Evolutionary conservation across 257 asterid genomes (phyloP).

Genomic region (Cruciata laevipes): DNA sequence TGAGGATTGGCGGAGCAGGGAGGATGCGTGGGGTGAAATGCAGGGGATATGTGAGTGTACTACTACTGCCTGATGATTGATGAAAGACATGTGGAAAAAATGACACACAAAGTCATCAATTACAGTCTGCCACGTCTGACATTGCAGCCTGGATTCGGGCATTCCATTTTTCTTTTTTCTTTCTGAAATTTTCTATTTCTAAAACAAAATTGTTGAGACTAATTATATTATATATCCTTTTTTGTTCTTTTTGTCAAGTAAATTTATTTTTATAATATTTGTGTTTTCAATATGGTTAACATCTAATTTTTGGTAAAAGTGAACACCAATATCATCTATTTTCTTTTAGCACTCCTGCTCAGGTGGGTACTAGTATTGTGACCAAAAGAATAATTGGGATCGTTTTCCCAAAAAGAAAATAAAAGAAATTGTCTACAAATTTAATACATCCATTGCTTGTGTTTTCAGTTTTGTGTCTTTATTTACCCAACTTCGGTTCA

Average conservation of each 20-base stretch:
- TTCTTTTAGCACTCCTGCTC: no score
- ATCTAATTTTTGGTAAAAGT: no score
- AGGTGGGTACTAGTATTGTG: no score
- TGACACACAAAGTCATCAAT: slow-evolving; percentile 8
- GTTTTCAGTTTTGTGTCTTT: not conserved
- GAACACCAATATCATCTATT: no score
- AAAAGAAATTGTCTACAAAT: not conserved
- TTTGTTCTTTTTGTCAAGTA: no score
- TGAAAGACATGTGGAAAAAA: slow-evolving; percentile 1
- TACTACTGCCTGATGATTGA: slow-evolving; percentile 8
- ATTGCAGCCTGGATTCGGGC: slow-evolving; percentile 8
- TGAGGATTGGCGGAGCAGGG: slow-evolving; percentile 19
- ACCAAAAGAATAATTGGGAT: no score
- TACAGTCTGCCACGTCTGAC: slow-evolving; percentile 9
- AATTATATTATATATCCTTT: no score
- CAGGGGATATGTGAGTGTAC: slow-evolving; percentile 1
- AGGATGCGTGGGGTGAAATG: slow-evolving; percentile 17
- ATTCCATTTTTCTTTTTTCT: not conserved
- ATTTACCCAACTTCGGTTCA: no score
- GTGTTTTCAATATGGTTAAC: no score
- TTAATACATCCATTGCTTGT: not conserved
- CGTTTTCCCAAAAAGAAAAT: no score
- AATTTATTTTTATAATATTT: no score
- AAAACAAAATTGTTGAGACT: no score
- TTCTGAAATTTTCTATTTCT: not conserved